Evolutionary conservation across 2,329 filamentous ascomycete genomes (phyloP), one percentile per base, ranked within the genome.

Genomic region (Claviceps purpurea): DNA sequence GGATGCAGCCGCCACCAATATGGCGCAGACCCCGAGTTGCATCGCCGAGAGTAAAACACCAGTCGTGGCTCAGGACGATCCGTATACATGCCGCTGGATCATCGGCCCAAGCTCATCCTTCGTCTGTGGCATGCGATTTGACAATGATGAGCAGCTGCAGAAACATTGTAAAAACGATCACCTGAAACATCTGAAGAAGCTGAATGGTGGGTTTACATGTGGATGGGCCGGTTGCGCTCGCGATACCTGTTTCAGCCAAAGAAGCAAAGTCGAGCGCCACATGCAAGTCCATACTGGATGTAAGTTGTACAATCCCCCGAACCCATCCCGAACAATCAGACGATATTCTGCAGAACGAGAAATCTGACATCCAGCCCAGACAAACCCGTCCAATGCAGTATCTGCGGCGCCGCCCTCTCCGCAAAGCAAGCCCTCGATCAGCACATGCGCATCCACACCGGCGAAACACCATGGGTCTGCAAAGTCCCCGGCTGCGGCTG

Each of bases 381-480:
- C 60, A 84, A 84, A 64, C 77, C 79, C 6, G 79, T 76, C 52
- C 67, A 70, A 45, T 84, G 80, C 56, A 60, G 68, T 2, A 68
- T 71, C 20, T 87, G 83, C 58, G 69, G 72, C 10, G 69, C 77
- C 53, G 69, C 70, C 3, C 80, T 86, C 59, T 85, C 82, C 0
- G 82, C 82, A 2, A 78, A 81, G 58, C 82, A 86, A 62, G 79
- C 84, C 1, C 72, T 86, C 6, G 76, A 79, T 43, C 82, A 85
- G 61, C 84, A 87, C 58, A 72, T 78, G 61, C 75, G 81, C 18
- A 84, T 78, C 2, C 84, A 87, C 59, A 82, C 81, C 0, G 79
- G 81, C 41, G 76, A 79, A 55, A 82, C 78, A 56, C 82, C 82
- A 26, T 82, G 79, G 65, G 67, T 72, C 42, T 87, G 83, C 61